Conservation (phyloP, 2,329 filamentous ascomycete genomes). For the Clarireedia monteithiana region DNA sequence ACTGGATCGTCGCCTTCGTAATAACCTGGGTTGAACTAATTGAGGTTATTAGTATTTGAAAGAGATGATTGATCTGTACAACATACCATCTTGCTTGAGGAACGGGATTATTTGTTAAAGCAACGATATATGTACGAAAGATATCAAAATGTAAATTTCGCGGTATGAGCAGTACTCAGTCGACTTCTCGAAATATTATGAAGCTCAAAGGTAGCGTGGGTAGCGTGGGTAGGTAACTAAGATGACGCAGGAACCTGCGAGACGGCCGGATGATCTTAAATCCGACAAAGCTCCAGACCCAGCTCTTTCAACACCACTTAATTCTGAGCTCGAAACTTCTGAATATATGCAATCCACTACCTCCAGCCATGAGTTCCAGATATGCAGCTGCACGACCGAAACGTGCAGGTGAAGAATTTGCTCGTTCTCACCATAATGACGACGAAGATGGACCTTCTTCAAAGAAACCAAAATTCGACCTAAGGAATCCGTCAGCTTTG, state of each 20-base stretch:
- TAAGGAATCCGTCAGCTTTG: constrained; percentile 87
- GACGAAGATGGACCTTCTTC: constrained; percentile 37
- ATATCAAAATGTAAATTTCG: too few relatives aligned
- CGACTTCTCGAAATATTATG: background rate
- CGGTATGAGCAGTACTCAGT: background rate
- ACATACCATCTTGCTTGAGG: constrained; percentile 17
- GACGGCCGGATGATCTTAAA: constrained; percentile 3
- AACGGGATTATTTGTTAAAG: background rate
- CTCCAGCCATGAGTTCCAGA: constrained; percentile 44
- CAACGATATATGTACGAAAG: too few relatives aligned
- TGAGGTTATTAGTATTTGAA: constrained; percentile 11
- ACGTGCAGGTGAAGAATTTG: constrained; percentile 73
- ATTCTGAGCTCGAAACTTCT: background rate
- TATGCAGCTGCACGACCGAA: constrained; percentile 69
- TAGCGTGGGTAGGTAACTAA: background rate
- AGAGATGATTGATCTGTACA: background rate
- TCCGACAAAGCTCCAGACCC: constrained; percentile 5
- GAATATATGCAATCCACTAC: background rate
- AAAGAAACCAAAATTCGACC: constrained; percentile 87
- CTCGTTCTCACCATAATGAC: constrained; percentile 62
- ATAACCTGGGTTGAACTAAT: constrained; percentile 22
- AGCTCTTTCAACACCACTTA: background rate
- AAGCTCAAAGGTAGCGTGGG: background rate
- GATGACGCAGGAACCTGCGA: constrained; percentile 10
- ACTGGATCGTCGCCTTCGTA: constrained; percentile 26